These are phyloP conservation scores for Nyctanthes arbortristis DNA, from an alignment of 257 asterid species.

Conservation along the genomic window DNA sequence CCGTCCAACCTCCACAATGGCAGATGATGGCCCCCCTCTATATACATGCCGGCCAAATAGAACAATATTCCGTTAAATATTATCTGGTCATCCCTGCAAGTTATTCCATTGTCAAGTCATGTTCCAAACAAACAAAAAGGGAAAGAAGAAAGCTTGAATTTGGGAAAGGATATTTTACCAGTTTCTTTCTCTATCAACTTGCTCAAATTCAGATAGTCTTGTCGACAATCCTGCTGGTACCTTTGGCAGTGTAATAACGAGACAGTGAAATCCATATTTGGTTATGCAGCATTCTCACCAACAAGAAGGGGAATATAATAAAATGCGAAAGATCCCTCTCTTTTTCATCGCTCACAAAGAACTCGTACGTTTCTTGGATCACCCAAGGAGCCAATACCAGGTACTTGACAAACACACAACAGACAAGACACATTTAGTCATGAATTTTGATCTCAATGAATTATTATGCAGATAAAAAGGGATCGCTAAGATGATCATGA, in stretches of 20 bases:
- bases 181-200: conserved; percentile 78
- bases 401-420: conserved; percentile 37
- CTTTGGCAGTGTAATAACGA: conserved; percentile 73
- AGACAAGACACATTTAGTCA: neutral
- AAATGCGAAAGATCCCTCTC: conserved; percentile 41
- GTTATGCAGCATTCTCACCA: conserved; percentile 55
- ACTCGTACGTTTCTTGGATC: conserved; percentile 42
- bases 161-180: conserved; percentile 41
- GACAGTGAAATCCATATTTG: conserved; percentile 79
- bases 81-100: conserved; percentile 83
- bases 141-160: neutral
- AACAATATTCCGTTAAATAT: conserved; percentile 65
- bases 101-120: neutral
- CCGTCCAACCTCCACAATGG: conserved; percentile 77
- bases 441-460: neutral
- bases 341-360: conserved; percentile 26
- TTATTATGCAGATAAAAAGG: neutral
- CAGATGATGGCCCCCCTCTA: conserved; percentile 33
- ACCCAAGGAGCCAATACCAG: conserved; percentile 72
- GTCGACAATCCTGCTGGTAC: conserved; percentile 67
- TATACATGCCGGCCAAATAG: conserved; percentile 34
- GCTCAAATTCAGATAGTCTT: conserved; percentile 82
- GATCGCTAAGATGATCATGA: neutral
- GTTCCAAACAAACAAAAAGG: too few species aligned
- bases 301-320: conserved; percentile 57